phyloP scores from a whole-genome alignment of 1,284 basidiomycete species.

The Boletus semigastroideus region DNA sequence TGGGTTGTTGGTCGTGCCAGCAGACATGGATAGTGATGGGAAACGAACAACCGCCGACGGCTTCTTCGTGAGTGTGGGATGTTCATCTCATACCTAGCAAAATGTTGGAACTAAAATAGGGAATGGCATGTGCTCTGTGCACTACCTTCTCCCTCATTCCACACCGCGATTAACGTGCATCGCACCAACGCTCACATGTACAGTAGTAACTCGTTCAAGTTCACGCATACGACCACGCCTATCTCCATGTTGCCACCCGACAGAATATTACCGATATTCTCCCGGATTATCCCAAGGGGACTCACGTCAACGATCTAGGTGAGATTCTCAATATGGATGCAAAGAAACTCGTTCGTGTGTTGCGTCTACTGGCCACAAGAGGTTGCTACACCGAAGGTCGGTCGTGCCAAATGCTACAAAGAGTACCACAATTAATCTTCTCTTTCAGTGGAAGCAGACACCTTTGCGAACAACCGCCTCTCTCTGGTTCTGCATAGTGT shows the following conservation, averaged over 20 bases:
- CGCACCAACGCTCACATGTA: no score
- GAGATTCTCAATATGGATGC: constrained; percentile 26
- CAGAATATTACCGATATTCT: constrained; percentile 34
- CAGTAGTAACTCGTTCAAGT: constrained; percentile 26
- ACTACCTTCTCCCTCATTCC: no score
- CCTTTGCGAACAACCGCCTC: constrained; percentile 37
- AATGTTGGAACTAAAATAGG: no score
- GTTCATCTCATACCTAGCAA: no score
- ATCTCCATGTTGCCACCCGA: constrained; percentile 30
- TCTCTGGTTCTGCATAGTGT: constrained; percentile 32
- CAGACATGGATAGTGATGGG: constrained; percentile 23
- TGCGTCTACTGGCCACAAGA: constrained; percentile 37
- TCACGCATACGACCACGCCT: constrained; percentile 32
- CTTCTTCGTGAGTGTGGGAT: no score
- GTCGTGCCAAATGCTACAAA: background rate
- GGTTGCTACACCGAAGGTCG: constrained; percentile 38
- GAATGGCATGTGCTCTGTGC: no score
- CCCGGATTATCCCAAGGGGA: constrained; percentile 27
- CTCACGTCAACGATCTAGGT: constrained; percentile 33
- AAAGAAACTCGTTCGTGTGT: constrained; percentile 32
- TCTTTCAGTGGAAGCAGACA: constrained; percentile 27
- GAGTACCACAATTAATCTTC: background rate
- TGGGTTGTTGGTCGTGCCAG: constrained; percentile 6
- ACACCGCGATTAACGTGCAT: no score
- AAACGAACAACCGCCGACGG: background rate